Evolutionary conservation across 164 flowering plant genomes (phyloP), one percentile per base, ranked within the genome.

Genomic region (Sextonia rubra): DNA sequence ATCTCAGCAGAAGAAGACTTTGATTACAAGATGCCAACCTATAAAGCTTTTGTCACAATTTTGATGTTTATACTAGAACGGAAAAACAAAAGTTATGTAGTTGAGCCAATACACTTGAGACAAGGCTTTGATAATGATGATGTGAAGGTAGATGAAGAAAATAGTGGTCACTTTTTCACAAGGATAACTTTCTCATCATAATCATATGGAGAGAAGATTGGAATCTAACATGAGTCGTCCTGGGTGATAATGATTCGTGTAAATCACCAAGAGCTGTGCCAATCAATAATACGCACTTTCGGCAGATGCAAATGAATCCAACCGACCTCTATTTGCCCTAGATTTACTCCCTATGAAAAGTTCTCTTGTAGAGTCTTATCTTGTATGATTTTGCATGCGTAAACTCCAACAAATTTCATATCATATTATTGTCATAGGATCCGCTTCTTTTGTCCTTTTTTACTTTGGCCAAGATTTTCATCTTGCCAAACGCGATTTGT

Each of bases 231-330:
- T 37, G 44, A 8, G 44, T 37, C 5, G 44, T 37, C 44, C 44
- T 37, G 1, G 6, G 2, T 37, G 44, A 37, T 23, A 15, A 62
- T 37, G 44, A 37, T 37, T 37, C 44, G 8, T 27, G 24, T 62
- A 25, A 62, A 14, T 62, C 14, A 23, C 27, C 25, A 11, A 12
- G 26, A 14, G 15, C 14, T 3, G 27, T 25, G 24, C 32, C 24
- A 62, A 62, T 62, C 26, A 62, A 23, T 62, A 12, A n/a, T n/a
- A 12, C 60, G 8, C 65, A 62, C 65, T 62, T 62, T 62, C 65
- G 65, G 65, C 65, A 62, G 27, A 62, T 23, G 24, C 65, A 62
- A 18, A 58, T 58, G 23, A 58, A 58, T 62, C 65, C 26, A 27
- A 27, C 65, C 65, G 65, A 62, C 65, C 65, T 62, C 65, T 25